A percentile compares a stretch with the other conserved stretches of the same genome.
Conservation (phyloP, 768 basidiomycete genomes). For the Serendipita indica region DNA sequence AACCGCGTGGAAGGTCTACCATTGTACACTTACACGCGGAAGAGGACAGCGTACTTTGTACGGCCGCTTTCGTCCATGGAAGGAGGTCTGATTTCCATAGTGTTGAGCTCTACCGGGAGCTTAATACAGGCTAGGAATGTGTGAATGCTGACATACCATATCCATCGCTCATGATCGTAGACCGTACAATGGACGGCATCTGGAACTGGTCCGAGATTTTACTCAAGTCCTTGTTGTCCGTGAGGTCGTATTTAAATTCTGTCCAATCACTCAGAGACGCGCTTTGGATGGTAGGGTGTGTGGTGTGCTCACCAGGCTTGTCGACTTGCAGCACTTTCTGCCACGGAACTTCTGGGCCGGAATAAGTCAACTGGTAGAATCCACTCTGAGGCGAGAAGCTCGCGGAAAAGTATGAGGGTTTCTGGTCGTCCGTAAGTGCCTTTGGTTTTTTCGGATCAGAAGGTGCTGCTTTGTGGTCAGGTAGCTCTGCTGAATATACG, state of each 20-base stretch:
- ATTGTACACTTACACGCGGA: constrained; percentile 46
- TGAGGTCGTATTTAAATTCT: constrained; percentile 48
- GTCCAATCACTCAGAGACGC: neutral
- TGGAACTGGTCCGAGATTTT: constrained; percentile 54
- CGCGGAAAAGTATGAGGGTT: constrained; percentile 43
- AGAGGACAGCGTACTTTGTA: constrained; percentile 88
- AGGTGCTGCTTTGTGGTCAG: constrained; percentile 15
- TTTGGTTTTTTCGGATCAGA: constrained; percentile 26
- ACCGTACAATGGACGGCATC: constrained; percentile 49
- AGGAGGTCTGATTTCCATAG: constrained; percentile 81
- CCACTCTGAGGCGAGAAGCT: constrained; percentile 75
- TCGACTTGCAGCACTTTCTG: constrained; percentile 57
- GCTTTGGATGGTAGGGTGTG: neutral
- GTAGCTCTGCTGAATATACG: constrained; percentile 44
- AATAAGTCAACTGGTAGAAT: constrained; percentile 68
- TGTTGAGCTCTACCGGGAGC: constrained; percentile 55
- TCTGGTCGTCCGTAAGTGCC: constrained; percentile 35
- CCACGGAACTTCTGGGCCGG: constrained; percentile 75
- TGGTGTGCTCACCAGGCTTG: constrained; percentile 27
- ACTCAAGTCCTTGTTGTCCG: constrained; percentile 52
- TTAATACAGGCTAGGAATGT: constrained; percentile 14
- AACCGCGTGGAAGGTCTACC: neutral
- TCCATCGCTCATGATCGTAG: constrained; percentile 65
- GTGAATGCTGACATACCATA: constrained; percentile 61
- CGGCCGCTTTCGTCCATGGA: constrained; percentile 90